These are phyloP conservation scores for Acer saccharum DNA, from an alignment of 345 rosid genomes.

Conservation along the genomic window DNA sequence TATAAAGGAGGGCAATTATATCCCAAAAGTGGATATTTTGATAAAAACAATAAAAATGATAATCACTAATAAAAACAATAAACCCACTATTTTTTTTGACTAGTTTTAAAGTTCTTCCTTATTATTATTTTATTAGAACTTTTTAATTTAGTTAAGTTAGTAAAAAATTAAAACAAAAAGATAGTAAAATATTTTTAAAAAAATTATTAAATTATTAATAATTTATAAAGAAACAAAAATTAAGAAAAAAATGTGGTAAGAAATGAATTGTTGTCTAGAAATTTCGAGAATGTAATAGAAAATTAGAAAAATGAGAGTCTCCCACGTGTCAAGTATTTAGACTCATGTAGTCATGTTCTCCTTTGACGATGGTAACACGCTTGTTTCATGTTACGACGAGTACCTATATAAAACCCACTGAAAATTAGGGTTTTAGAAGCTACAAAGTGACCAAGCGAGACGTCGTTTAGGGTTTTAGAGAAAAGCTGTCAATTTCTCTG, in stretches of 20 bases:
- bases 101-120: too few relatives aligned
- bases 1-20: too few relatives aligned
- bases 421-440: slow-evolving; percentile 17
- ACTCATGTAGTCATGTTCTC: background rate
- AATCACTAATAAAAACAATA: too few relatives aligned
- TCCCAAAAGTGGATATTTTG: too few relatives aligned
- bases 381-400: background rate
- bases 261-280: background rate
- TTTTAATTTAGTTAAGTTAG: too few relatives aligned
- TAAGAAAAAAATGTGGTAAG: background rate
- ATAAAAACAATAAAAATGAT: too few relatives aligned
- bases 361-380: background rate
- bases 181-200: too few relatives aligned
- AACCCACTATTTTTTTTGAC: too few relatives aligned
- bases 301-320: background rate
- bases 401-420: background rate
- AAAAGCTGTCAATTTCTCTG: slow-evolving; percentile 16
- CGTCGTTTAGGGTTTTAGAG: slow-evolving; percentile 43
- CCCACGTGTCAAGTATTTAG: background rate
- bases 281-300: background rate
- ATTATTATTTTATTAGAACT: too few relatives aligned
- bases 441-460: background rate
- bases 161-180: too few relatives aligned
- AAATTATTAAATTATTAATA: too few relatives aligned
- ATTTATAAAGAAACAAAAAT: too few relatives aligned